Conservation (phyloP, 1,284 basidiomycete species). For the Pyrrhoderma noxium region DNA sequence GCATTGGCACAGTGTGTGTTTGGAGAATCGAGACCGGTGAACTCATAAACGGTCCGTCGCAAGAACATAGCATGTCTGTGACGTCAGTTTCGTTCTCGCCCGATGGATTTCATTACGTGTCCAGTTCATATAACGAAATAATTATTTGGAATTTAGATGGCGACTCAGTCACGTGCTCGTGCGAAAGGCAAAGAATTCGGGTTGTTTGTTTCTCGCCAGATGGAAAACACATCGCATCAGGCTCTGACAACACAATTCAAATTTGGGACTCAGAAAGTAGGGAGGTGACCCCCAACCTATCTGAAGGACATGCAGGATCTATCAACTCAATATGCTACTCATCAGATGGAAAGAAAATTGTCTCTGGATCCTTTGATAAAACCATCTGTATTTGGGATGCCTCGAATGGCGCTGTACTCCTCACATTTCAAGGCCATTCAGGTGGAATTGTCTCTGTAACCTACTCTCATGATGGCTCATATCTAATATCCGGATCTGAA, state of each 20-base stretch:
- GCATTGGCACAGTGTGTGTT: neutral
- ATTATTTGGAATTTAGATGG: slow-evolving; percentile 16
- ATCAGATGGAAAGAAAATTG: slow-evolving; percentile 4
- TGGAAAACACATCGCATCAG: neutral
- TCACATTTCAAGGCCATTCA: too few species aligned
- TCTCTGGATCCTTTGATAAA: slow-evolving; percentile 2
- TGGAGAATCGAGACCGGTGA: neutral
- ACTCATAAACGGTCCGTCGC: neutral
- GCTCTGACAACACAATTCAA: neutral
- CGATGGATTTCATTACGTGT: slow-evolving; percentile 1
- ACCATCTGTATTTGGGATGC: slow-evolving; percentile 6
- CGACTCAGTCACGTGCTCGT: neutral
- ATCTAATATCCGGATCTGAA: neutral
- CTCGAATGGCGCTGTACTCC: neutral
- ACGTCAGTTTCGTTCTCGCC: slow-evolving; percentile 10
- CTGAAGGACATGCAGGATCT: neutral
- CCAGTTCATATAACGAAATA: slow-evolving; percentile 13
- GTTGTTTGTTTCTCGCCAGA: slow-evolving; percentile 2
- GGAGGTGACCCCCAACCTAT: too few species aligned
- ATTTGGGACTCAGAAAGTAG: neutral
- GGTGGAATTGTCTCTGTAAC: too few species aligned
- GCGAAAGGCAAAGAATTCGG: too few species aligned
- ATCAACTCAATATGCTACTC: neutral
- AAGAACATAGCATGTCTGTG: slow-evolving; percentile 24
- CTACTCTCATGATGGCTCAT: too few species aligned